phyloP scores from a whole-genome alignment of 805 yeast genomes.

The Priceomyces carsonii region DNA sequence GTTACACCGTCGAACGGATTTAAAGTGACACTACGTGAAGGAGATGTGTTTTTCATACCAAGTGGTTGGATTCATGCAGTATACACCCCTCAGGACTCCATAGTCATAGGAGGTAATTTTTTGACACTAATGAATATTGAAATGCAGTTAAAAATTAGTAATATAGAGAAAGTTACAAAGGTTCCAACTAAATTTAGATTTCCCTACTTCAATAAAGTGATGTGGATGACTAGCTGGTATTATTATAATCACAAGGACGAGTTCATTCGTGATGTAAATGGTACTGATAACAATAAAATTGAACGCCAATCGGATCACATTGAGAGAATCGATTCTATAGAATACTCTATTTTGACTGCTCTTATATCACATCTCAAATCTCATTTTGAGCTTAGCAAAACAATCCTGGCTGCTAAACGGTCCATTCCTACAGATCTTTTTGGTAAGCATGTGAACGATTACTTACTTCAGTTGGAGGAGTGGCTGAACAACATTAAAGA shows the following conservation, averaged over 20 bases:
- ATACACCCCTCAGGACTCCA: constrained; percentile 74
- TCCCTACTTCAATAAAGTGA: constrained; percentile 69
- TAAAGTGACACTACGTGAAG: constrained; percentile 53
- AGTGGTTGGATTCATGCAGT: constrained; percentile 95
- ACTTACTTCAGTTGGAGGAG: constrained; percentile 14
- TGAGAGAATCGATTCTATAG: neutral
- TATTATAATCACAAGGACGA: constrained; percentile 27
- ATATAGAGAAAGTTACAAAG: constrained; percentile 64
- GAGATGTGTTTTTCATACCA: constrained; percentile 81
- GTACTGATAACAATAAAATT: constrained; percentile 1
- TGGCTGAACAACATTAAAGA: constrained; percentile 12
- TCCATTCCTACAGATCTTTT: constrained; percentile 33
- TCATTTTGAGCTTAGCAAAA: constrained; percentile 35
- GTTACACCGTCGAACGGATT: constrained; percentile 44
- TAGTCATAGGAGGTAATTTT: constrained; percentile 88
- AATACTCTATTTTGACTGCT: constrained; percentile 6
- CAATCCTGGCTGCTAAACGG: constrained; percentile 30
- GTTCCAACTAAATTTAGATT: constrained; percentile 78
- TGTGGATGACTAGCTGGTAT: constrained; percentile 67
- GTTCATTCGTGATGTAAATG: constrained; percentile 17
- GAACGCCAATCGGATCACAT: constrained; percentile 1
- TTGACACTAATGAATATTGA: constrained; percentile 63
- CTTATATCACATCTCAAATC: constrained; percentile 26
- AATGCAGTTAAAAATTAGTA: constrained; percentile 61
- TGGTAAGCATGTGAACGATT: constrained; percentile 26